Base-by-base conservation (phyloP, 2,329 filamentous ascomycete genomes). In the Talaromyces sp. region DNA sequence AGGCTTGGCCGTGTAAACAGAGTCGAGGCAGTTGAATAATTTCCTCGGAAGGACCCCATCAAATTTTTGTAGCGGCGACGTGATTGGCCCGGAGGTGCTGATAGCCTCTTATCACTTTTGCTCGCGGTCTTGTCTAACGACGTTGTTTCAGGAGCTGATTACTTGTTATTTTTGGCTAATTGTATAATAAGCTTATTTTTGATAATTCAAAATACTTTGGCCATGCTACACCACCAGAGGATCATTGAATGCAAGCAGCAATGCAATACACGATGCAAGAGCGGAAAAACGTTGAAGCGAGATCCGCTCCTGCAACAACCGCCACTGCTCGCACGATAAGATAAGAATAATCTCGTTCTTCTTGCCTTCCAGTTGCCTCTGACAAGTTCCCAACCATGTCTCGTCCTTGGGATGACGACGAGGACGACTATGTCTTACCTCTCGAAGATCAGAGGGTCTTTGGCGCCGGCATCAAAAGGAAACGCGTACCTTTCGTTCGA, bases 401-500 rank as follows among this genome's bases (percentile, higher is more conserved):
- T 26, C 54, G 38, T 43, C 43, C 55, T 3, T 43, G 24, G 55
- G 12, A 61, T 26, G 65, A 73, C 24, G 82, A 85, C 24, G 82
- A 85, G 38, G 80, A 86, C 50, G 79, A 80, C 50, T 87, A 86
- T 62, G 82, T 81, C 19, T 74, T 83, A 2, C 85, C 85, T 0
- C 75, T 85, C 4, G 77, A 81, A 63, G 80, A 85, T 61, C 85
- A 86, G 66, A 80, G 81, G 12, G 80, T 83, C 60, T 88, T 87
- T 64, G 83, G 83, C 50, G 82, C 84, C 12, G 85, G 85, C n/a
- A 80, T 88, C 57, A 84, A 83, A 68, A 79, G 83, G 65, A 86
- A 84, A 73, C 78, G 76, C 57, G 81, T 88, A 50, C 76, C 79
- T 6, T 88, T 88, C 68, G 82, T 88, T 14, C 77, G 81, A 21